Evolutionary conservation across 2,329 filamentous ascomycete species (phyloP).

Genomic region (Teratosphaeria epicoccoides): DNA sequence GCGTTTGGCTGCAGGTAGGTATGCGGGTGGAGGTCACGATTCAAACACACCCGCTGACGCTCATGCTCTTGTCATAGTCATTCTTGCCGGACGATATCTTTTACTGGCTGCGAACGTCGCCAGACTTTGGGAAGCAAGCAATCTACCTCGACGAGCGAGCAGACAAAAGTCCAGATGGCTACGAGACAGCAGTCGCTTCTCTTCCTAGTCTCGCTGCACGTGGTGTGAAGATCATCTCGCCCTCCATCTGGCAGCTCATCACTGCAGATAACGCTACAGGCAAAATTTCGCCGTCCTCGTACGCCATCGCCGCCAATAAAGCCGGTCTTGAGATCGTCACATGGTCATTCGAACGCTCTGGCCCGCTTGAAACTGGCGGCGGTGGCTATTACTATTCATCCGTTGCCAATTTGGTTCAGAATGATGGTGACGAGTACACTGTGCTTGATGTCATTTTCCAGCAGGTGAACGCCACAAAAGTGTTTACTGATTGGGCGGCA

Average conservation of each 20-base stretch:
- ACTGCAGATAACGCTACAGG: conserved; percentile 35
- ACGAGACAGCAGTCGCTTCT: conserved; percentile 45
- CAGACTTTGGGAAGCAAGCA: conserved; percentile 50
- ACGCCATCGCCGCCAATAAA: conserved; percentile 50
- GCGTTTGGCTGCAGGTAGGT: conserved; percentile 40
- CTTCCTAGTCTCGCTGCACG: conserved; percentile 45
- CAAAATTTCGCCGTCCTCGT: conserved; percentile 52
- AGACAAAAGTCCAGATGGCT: conserved; percentile 39
- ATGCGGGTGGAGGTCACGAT: conserved; percentile 27
- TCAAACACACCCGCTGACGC: conserved; percentile 14
- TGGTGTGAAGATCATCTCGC: conserved; percentile 53
- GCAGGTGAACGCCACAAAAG: conserved; percentile 49
- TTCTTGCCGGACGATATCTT: conserved; percentile 45
- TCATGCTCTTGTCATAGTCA: neutral
- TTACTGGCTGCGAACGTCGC: conserved; percentile 56
- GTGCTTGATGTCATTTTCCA: conserved; percentile 54
- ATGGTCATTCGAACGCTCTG: conserved; percentile 59
- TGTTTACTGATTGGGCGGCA: conserved; percentile 61
- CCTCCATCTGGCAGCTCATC: conserved; percentile 53
- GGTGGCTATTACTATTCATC: conserved; percentile 47
- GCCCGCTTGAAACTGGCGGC: conserved; percentile 40
- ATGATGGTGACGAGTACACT: conserved; percentile 56
- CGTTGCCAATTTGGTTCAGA: conserved; percentile 44
- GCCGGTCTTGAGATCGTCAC: conserved; percentile 55
- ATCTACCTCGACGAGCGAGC: conserved; percentile 55